A percentile compares a stretch with the other conserved stretches of the same genome.
Evolutionary conservation across 1,284 basidiomycete genomes (phyloP).

Genomic region (Lignosus rhinocerotis): DNA sequence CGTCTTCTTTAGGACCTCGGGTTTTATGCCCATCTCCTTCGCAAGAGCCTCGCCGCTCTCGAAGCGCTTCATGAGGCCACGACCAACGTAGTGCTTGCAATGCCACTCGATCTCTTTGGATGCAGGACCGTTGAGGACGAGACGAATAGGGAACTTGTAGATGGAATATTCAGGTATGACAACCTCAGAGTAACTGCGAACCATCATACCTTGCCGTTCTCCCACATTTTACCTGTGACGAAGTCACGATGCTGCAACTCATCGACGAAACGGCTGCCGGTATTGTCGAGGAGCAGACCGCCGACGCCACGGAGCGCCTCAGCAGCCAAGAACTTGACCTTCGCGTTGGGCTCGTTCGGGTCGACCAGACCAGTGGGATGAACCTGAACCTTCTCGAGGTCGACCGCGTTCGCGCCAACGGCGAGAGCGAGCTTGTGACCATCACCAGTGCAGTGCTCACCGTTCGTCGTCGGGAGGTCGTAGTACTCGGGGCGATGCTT

Average conservation of each 20-base stretch:
- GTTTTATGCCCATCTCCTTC: slow-evolving; percentile 88
- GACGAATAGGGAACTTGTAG: slow-evolving; percentile 80
- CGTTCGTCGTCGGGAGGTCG: slow-evolving; percentile 93
- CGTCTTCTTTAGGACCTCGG: slow-evolving; percentile 83
- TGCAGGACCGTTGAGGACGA: slow-evolving; percentile 89
- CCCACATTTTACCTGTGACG: slow-evolving; percentile 93
- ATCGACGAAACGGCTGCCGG: slow-evolving; percentile 92
- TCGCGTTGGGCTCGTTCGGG: slow-evolving; percentile 90
- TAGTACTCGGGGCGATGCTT: slow-evolving; percentile 92
- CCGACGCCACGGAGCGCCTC: slow-evolving; percentile 97
- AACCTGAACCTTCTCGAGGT: slow-evolving; percentile 97
- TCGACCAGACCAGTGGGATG: slow-evolving; percentile 97
- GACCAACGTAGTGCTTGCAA: slow-evolving; percentile 95
- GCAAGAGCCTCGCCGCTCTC: slow-evolving; percentile 87
- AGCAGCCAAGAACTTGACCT: slow-evolving; percentile 97
- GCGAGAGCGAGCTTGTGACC: slow-evolving; percentile 92
- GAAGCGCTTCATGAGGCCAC: slow-evolving; percentile 96
- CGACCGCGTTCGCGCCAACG: slow-evolving; percentile 86
- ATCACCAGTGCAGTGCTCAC: slow-evolving; percentile 95
- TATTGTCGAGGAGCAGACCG: slow-evolving; percentile 90
- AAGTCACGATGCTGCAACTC: slow-evolving; percentile 97
- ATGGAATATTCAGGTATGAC: not conserved
- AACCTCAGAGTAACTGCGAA: not conserved
- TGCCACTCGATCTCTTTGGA: slow-evolving; percentile 98
- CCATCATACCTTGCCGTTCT: slow-evolving; percentile 78